phyloP scores from a whole-genome alignment of 768 basidiomycete genomes.

The Termitomyces sp. region DNA sequence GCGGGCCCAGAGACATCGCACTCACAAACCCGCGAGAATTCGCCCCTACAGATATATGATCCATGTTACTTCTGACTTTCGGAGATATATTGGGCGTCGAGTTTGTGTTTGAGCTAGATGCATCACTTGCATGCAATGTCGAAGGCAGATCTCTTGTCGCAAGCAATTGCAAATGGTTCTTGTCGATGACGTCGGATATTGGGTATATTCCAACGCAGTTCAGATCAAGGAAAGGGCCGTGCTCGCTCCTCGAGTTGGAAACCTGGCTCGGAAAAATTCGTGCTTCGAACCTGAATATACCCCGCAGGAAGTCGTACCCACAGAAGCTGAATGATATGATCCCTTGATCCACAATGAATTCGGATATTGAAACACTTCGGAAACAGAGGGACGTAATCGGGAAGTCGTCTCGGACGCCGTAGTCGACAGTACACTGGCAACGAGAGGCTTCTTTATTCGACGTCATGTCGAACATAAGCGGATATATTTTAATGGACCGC shows the following conservation, averaged over 20 bases:
- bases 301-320: conserved; percentile 42
- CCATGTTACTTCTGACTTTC: neutral
- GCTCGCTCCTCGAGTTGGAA: neutral
- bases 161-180: conserved; percentile 11
- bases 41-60: neutral
- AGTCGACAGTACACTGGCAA: neutral
- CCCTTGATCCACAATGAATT: conserved; percentile 15
- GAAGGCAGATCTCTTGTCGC: neutral
- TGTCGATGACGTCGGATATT: conserved; percentile 28
- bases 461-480: conserved; percentile 14
- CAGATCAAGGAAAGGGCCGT: conserved; percentile 34
- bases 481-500: conserved; percentile 47
- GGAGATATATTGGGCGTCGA: neutral
- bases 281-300: conserved; percentile 49
- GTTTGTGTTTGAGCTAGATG: neutral
- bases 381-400: conserved; percentile 32
- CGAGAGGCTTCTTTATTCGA: conserved; percentile 1
- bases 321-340: conserved; percentile 35
- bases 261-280: conserved; percentile 17
- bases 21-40: conserved; percentile 47
- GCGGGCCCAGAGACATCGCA: conserved; percentile 42
- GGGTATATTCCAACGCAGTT: conserved; percentile 41
- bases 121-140: neutral
- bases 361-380: conserved; percentile 42
- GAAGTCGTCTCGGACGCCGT: neutral